These are phyloP conservation scores for Venturia oleaginea DNA, from an alignment of 2,329 filamentous ascomycete species.

Conservation along the genomic window DNA sequence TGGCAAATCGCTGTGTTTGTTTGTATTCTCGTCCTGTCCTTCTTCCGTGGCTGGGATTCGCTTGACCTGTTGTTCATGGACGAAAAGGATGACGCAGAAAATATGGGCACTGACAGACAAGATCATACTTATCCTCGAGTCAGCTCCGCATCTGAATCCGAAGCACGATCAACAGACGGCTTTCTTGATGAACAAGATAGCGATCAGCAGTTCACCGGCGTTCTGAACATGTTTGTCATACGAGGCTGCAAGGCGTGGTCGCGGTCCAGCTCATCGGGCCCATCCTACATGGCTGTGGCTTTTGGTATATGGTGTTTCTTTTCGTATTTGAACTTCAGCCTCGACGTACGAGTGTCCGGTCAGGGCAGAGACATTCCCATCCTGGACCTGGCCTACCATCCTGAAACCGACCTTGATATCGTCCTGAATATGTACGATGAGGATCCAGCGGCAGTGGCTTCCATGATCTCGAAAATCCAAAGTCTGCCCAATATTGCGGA, in stretches of 20 bases:
- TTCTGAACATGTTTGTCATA: not conserved
- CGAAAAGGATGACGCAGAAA: not conserved
- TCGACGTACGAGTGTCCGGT: not conserved
- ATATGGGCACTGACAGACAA: not conserved
- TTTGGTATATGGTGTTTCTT: not conserved
- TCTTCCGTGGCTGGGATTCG: not conserved
- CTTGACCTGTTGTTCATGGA: not conserved
- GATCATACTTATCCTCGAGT: not conserved
- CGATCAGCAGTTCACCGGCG: not conserved
- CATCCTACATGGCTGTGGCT: not conserved
- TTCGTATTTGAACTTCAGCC: not conserved
- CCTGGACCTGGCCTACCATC: conserved; percentile 20
- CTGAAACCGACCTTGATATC: conserved; percentile 22
- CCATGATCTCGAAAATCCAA: conserved; percentile 20
- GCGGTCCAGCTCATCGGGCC: not conserved
- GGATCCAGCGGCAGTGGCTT: conserved; percentile 19
- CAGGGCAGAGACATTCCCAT: not conserved
- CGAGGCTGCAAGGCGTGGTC: not conserved
- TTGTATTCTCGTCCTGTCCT: not conserved
- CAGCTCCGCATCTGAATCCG: not conserved
- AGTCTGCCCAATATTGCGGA: conserved; percentile 19
- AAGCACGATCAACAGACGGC: not conserved
- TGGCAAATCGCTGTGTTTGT: not conserved
- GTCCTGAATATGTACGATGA: conserved; percentile 33
- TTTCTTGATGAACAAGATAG: not conserved